A percentile compares a stretch with the other conserved stretches of the same genome.
Conservation (phyloP, 768 basidiomycete genomes). For the Suillus hirtellus region DNA sequence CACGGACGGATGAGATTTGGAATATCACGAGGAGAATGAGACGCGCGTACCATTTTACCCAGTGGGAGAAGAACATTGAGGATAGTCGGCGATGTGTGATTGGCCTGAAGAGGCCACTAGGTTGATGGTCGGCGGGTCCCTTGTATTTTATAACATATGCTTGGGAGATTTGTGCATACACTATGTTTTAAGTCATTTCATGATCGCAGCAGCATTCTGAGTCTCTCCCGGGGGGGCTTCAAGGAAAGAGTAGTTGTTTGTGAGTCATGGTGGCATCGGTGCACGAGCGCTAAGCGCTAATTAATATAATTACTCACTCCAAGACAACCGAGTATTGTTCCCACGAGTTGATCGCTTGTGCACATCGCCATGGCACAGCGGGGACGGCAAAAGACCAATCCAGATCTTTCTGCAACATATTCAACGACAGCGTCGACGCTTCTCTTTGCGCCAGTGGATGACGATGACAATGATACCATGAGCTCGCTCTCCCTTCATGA, state of each 20-base stretch:
- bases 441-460: constrained; percentile 15
- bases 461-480: constrained; percentile 29
- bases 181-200: too few relatives aligned
- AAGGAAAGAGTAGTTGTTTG: too few relatives aligned
- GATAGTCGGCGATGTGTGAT: not conserved
- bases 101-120: not conserved
- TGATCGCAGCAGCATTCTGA: too few relatives aligned
- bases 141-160: too few relatives aligned
- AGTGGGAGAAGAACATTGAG: not conserved
- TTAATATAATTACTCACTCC: too few relatives aligned
- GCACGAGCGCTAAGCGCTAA: too few relatives aligned
- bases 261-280: too few relatives aligned
- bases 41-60: not conserved
- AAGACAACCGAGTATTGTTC: not conserved
- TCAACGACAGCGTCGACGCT: constrained; percentile 9
- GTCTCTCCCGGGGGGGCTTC: too few relatives aligned
- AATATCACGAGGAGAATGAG: not conserved
- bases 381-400: constrained; percentile 5
- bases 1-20: not conserved
- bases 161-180: too few relatives aligned
- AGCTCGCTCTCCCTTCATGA: constrained; percentile 18
- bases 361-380: constrained; percentile 6
- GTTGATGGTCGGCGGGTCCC: not conserved
- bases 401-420: constrained; percentile 5
- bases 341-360: constrained; percentile 2